Conservation (phyloP, 305 asterid genomes). For the Fraxinus paxiana region DNA sequence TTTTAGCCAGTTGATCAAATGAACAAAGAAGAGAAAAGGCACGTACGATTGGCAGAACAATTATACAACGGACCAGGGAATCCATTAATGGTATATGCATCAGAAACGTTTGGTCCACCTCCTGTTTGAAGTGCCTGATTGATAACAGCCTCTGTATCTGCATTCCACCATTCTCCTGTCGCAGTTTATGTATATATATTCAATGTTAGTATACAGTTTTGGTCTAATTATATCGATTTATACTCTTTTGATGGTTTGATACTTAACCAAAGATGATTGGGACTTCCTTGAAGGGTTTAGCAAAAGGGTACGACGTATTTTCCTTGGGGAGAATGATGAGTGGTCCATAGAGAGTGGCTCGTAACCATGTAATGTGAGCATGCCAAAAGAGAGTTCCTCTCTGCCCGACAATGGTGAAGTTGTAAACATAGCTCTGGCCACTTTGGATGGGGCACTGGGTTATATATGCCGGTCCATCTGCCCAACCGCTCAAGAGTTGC, state of each 20-base stretch:
- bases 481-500: constrained; percentile 45
- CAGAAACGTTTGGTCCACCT: constrained; percentile 44
- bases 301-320: constrained; percentile 37
- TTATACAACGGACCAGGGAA: constrained; percentile 44
- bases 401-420: constrained; percentile 44
- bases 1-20: background rate
- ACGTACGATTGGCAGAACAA: constrained; percentile 39
- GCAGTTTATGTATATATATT: background rate
- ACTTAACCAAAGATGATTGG: constrained; percentile 40
- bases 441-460: constrained; percentile 49
- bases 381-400: constrained; percentile 51
- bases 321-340: constrained; percentile 39
- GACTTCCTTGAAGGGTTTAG: constrained; percentile 39
- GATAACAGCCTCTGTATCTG: constrained; percentile 36
- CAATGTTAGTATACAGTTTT: background rate
- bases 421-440: constrained; percentile 42
- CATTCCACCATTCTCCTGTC: constrained; percentile 49
- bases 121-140: constrained; percentile 42
- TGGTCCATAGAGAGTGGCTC: constrained; percentile 44
- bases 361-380: constrained; percentile 50
- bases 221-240: background rate
- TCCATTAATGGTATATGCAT: constrained; percentile 45
- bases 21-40: background rate
- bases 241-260: background rate
- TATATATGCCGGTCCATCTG: constrained; percentile 45